Conservation (phyloP, 129 eudicot genomes). For the Saposhnikovia divaricata region DNA sequence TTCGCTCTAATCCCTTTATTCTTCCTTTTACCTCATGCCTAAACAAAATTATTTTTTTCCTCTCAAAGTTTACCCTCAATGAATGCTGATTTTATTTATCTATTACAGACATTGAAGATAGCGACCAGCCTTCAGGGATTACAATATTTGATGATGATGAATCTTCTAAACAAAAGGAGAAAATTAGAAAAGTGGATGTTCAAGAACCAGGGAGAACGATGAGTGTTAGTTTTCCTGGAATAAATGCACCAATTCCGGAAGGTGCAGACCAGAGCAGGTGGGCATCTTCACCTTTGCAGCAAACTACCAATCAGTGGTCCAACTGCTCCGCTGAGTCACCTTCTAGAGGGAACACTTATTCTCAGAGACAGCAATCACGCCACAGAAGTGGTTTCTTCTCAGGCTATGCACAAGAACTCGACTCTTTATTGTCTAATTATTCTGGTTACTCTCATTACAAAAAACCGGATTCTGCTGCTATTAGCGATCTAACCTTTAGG, state of each 20-base stretch:
- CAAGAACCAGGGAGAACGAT: constrained; percentile 42
- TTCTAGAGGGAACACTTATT: constrained; percentile 19
- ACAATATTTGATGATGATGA: constrained; percentile 58
- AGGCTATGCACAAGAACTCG: constrained; percentile 36
- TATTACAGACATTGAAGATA: constrained; percentile 47
- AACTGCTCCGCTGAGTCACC: constrained; percentile 25
- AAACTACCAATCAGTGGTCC: constrained; percentile 34
- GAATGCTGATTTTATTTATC: background rate
- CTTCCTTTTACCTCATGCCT: background rate
- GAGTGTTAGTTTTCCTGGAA: constrained; percentile 75
- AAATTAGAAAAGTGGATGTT: constrained; percentile 45
- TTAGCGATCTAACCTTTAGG: background rate
- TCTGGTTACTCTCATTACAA: constrained; percentile 36
- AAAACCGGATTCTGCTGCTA: constrained; percentile 19
- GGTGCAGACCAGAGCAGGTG: constrained; percentile 66
- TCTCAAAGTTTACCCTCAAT: background rate
- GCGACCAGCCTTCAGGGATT: constrained; percentile 78
- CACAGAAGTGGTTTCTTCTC: constrained; percentile 43
- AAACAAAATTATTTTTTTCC: background rate
- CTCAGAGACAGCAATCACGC: constrained; percentile 29
- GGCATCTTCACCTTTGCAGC: constrained; percentile 36
- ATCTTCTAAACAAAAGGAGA: constrained; percentile 44
- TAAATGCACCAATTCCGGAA: constrained; percentile 74
- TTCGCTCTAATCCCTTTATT: background rate
- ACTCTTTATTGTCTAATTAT: constrained; percentile 34